phyloP scores from a whole-genome alignment of 495 filamentous ascomycete genomes.

The Clohesyomyces aquaticus region DNA sequence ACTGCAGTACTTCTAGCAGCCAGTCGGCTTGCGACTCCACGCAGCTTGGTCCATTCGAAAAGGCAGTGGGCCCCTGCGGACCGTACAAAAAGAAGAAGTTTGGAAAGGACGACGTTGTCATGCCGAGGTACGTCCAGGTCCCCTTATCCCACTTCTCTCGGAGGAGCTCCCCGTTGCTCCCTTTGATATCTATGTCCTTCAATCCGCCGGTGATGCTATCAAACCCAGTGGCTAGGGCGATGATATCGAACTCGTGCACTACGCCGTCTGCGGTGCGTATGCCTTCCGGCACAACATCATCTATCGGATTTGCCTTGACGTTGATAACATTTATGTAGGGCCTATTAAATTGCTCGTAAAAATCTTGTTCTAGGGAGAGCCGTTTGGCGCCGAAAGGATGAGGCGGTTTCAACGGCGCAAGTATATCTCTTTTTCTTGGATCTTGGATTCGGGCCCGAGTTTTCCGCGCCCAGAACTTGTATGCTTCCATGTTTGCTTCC shows the following conservation, averaged over 20 bases:
- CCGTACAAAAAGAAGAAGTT: conserved; percentile 51
- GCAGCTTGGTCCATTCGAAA: conserved; percentile 23
- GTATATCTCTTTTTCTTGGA: conserved; percentile 36
- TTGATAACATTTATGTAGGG: conserved; percentile 36
- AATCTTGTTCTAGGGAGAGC: conserved; percentile 43
- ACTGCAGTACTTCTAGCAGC: conserved; percentile 1
- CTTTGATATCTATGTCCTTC: conserved; percentile 43
- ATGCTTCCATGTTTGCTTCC: conserved; percentile 42
- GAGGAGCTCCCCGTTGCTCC: conserved; percentile 37
- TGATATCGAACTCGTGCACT: conserved; percentile 22
- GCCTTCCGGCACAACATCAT: conserved; percentile 29
- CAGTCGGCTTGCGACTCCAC: conserved; percentile 21
- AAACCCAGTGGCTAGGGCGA: conserved; percentile 45
- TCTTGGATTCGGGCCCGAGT: conserved; percentile 43
- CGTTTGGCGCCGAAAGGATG: conserved; percentile 41
- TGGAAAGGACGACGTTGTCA: conserved; percentile 43
- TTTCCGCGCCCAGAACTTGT: conserved; percentile 45
- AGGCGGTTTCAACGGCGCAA: conserved; percentile 43
- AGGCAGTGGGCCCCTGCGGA: conserved; percentile 42
- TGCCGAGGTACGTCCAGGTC: conserved; percentile 42
- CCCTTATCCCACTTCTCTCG: conserved; percentile 42
- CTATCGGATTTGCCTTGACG: conserved; percentile 40
- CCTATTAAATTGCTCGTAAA: conserved; percentile 47
- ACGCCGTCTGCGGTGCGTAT: conserved; percentile 20
- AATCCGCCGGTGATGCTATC: conserved; percentile 47